phyloP scores from a whole-genome alignment of 164 flowering plant species.

The Vitis vinifera region ASM3070453v1 NC_081808.1:9652501-9653000 shows the following conservation, averaged over 20 bases:
- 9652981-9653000: too few species aligned
- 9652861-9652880: conserved; percentile 26
- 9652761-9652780: neutral
- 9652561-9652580: too few species aligned
- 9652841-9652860: conserved; percentile 71
- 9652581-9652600: too few species aligned
- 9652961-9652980: too few species aligned
- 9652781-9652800: conserved; percentile 56
- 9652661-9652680: conserved; percentile 38
- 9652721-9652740: neutral
- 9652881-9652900: too few species aligned
- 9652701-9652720: conserved; percentile 20
- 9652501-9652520: too few species aligned
- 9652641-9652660: conserved; percentile 51
- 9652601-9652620: neutral
- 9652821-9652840: conserved; percentile 63
- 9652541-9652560: too few species aligned
- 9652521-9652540: too few species aligned
- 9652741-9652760: neutral
- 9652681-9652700: conserved; percentile 56
- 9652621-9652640: conserved; percentile 43
- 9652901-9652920: too few species aligned
- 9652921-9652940: too few species aligned
- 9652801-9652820: conserved; percentile 56
- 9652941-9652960: too few species aligned